A percentile compares a stretch with the other conserved stretches of the same genome.
Conservation (phyloP, 805 yeast genomes). For the Metschnikowia borealis region DNA sequence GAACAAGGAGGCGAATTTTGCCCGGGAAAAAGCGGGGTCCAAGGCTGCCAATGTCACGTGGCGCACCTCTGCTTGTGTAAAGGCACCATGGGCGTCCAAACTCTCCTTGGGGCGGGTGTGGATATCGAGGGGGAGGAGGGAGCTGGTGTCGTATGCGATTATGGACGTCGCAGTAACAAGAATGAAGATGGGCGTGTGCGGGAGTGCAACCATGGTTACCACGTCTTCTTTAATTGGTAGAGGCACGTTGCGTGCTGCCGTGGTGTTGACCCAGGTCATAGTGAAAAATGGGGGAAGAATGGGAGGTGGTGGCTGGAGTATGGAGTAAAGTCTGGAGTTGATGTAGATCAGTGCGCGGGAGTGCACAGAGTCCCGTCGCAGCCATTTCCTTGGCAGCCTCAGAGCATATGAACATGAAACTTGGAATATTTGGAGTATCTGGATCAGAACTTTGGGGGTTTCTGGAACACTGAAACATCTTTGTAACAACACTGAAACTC, state of each 20-base stretch:
- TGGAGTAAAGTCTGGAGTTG: background rate
- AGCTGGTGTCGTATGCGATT: constrained; percentile 7
- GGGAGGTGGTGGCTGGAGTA: background rate
- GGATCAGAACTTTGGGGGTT: too few relatives aligned
- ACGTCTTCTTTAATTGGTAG: constrained; percentile 15
- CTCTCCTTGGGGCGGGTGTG: constrained; percentile 15
- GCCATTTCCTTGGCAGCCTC: background rate
- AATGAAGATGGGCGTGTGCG: constrained; percentile 16
- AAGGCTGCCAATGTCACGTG: constrained; percentile 34
- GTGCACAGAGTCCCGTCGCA: background rate
- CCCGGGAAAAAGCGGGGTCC: constrained; percentile 22
- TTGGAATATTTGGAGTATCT: too few relatives aligned
- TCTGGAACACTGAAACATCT: too few relatives aligned
- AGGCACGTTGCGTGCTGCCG: constrained; percentile 14
- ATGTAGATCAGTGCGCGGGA: background rate
- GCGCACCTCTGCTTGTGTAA: constrained; percentile 22
- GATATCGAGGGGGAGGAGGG: constrained; percentile 15
- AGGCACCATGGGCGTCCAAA: constrained; percentile 12
- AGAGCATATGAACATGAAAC: too few relatives aligned
- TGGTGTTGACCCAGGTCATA: constrained; percentile 1
- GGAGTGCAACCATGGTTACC: constrained; percentile 9
- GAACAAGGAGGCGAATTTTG: constrained; percentile 10
- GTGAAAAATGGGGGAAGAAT: too few relatives aligned
- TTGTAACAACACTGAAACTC: too few relatives aligned
- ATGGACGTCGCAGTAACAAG: constrained; percentile 9